A percentile compares a stretch with the other conserved stretches of the same genome.
Evolutionary conservation across 2,329 filamentous ascomycete genomes (phyloP).

Genomic region (Verticillium klebahnii): DNA sequence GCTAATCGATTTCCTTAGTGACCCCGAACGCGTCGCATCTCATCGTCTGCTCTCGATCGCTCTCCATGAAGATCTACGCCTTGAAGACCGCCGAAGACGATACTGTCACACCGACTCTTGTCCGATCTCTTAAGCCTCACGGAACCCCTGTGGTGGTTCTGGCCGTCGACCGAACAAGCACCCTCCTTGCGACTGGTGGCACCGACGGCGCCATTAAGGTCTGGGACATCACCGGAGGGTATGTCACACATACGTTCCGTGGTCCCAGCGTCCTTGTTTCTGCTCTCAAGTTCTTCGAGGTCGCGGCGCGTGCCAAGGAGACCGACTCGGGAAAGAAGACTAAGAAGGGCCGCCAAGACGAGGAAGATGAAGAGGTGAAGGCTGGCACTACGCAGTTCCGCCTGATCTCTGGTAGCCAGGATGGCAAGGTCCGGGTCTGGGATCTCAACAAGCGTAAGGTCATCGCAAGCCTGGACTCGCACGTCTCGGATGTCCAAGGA

Average conservation of each 20-base stretch:
- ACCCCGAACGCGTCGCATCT: constrained; percentile 86
- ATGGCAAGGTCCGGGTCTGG: constrained; percentile 89
- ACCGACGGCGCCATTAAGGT: constrained; percentile 94
- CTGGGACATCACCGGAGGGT: constrained; percentile 90
- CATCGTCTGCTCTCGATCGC: constrained; percentile 87
- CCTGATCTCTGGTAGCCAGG: constrained; percentile 86
- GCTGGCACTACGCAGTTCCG: constrained; percentile 56
- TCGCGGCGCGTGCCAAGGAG: constrained; percentile 37
- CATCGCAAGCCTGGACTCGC: constrained; percentile 76
- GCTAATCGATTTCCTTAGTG: constrained; percentile 44
- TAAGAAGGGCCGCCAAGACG: constrained; percentile 34
- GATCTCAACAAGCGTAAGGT: constrained; percentile 80
- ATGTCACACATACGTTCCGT: constrained; percentile 90
- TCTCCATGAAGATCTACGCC: constrained; percentile 89
- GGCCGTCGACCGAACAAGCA: constrained; percentile 80
- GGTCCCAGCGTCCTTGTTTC: constrained; percentile 90
- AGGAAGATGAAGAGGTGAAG: constrained; percentile 33
- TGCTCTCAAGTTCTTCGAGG: constrained; percentile 85
- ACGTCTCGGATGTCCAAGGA: constrained; percentile 89
- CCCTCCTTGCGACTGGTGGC: constrained; percentile 84
- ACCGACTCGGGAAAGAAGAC: constrained; percentile 34
- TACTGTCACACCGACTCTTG: constrained; percentile 60
- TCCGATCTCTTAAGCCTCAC: constrained; percentile 84
- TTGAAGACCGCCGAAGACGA: constrained; percentile 57
- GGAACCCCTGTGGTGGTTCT: constrained; percentile 83